Conservation (phyloP, 2,329 filamentous ascomycete genomes). For the Amesomyces nigricolor region DNA sequence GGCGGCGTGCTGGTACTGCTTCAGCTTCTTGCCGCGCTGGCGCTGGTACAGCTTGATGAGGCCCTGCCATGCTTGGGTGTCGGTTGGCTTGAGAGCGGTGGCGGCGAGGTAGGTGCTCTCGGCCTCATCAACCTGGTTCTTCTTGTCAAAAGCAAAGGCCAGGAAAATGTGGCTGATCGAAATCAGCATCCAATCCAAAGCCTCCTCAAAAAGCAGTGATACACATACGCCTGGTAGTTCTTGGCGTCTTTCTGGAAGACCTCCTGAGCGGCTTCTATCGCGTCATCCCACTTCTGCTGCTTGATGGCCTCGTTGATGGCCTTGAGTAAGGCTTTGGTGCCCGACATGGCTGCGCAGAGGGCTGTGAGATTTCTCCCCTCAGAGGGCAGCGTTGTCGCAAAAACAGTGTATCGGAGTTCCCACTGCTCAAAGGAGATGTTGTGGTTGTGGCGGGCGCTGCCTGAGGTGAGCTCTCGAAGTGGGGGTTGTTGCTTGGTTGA, state of each 20-base stretch:
- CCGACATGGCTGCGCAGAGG: slow-evolving; percentile 38
- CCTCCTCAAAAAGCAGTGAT: too few species aligned
- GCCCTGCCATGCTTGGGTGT: slow-evolving; percentile 87
- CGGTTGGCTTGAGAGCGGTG: slow-evolving; percentile 62
- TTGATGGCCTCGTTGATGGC: slow-evolving; percentile 73
- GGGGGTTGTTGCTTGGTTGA: too few species aligned
- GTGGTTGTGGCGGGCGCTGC: too few species aligned
- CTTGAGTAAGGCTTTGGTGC: slow-evolving; percentile 70
- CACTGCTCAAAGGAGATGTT: too few species aligned
- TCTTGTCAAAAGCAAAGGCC: slow-evolving; percentile 77
- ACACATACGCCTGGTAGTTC: slow-evolving; percentile 71
- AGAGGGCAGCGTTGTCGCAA: too few species aligned
- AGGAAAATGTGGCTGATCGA: slow-evolving; percentile 68
- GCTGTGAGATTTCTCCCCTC: not conserved
- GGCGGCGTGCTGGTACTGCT: slow-evolving; percentile 68
- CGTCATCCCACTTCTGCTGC: slow-evolving; percentile 72
- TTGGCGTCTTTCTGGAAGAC: slow-evolving; percentile 67
- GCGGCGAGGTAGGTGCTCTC: slow-evolving; percentile 72
- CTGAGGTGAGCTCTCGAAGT: too few species aligned
- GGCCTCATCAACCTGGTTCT: slow-evolving; percentile 63
- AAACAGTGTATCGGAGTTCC: too few species aligned
- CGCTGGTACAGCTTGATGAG: slow-evolving; percentile 80
- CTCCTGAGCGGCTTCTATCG: slow-evolving; percentile 60
- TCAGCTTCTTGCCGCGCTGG: slow-evolving; percentile 62
- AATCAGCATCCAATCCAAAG: not conserved